A percentile compares a stretch with the other conserved stretches of the same genome.
Conservation (phyloP, 2,329 filamentous ascomycete species). For the Colletotrichum endophyticum region DNA sequence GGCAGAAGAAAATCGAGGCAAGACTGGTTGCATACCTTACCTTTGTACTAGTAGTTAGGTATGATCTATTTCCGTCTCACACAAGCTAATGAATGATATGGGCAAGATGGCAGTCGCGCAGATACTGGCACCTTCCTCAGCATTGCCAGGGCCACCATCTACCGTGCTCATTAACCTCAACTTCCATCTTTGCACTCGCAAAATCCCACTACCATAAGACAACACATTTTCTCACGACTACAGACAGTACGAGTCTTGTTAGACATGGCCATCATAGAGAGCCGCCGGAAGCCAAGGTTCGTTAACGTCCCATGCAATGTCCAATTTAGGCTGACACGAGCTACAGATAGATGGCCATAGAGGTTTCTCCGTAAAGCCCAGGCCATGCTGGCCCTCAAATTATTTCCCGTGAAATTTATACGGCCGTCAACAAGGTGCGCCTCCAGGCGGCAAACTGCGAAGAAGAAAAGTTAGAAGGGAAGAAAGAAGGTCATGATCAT, state of each 20-base stretch:
- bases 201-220: fast-evolving
- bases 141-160: neutral
- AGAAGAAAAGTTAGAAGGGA: too few species aligned
- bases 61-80: neutral
- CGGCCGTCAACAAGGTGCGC: too few species aligned
- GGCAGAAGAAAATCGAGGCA: too few species aligned
- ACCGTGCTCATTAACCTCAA: neutral
- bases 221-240: fast-evolving
- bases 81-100: neutral
- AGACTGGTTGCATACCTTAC: neutral
- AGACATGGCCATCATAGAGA: neutral
- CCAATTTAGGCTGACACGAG: neutral
- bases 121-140: neutral
- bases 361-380: too few species aligned
- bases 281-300: neutral
- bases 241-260: neutral
- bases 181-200: neutral
- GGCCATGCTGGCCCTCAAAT: too few species aligned
- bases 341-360: too few species aligned
- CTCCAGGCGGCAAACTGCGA: too few species aligned
- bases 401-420: fast-evolving
- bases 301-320: neutral
- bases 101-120: neutral
- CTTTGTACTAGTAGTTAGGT: too few species aligned
- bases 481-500: neutral